Conservation (phyloP, 306 rosid genomes). For the Vigna reflexopilosa region DNA sequence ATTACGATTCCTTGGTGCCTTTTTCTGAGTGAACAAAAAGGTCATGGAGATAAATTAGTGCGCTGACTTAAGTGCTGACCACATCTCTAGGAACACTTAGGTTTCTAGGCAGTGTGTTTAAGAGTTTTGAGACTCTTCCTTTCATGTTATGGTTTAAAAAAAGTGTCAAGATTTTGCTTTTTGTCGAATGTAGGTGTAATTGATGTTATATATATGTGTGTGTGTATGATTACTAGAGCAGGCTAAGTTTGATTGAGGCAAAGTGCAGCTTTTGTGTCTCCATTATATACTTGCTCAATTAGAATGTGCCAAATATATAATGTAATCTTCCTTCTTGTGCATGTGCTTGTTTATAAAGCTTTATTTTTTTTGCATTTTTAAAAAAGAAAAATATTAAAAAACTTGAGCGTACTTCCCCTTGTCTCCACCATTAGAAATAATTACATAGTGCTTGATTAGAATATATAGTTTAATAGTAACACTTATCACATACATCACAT, state of each 20-base stretch:
- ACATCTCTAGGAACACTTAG: neutral
- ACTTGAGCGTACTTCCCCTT: no score
- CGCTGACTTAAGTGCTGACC: conserved; percentile 52
- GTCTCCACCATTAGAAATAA: no score
- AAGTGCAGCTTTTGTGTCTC: neutral
- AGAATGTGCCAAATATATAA: neutral
- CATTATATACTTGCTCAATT: neutral
- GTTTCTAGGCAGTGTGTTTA: no score
- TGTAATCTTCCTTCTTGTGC: neutral
- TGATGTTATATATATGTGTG: neutral
- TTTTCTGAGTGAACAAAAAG: conserved; percentile 18
- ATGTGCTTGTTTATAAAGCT: neutral
- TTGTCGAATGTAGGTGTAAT: neutral
- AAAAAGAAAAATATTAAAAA: neutral
- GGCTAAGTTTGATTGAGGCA: neutral
- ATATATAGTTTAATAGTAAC: no score
- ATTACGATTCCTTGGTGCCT: neutral
- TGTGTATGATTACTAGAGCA: neutral
- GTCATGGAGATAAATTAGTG: conserved; percentile 30
- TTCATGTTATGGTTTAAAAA: neutral
- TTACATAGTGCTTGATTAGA: no score
- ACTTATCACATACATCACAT: no score
- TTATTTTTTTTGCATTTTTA: neutral
- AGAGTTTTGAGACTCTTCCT: no score
- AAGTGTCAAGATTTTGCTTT: neutral